A percentile compares a stretch with the other conserved stretches of the same genome.
Conservation (phyloP, 2,329 filamentous ascomycete genomes). For the Venturia carpophila region DNA sequence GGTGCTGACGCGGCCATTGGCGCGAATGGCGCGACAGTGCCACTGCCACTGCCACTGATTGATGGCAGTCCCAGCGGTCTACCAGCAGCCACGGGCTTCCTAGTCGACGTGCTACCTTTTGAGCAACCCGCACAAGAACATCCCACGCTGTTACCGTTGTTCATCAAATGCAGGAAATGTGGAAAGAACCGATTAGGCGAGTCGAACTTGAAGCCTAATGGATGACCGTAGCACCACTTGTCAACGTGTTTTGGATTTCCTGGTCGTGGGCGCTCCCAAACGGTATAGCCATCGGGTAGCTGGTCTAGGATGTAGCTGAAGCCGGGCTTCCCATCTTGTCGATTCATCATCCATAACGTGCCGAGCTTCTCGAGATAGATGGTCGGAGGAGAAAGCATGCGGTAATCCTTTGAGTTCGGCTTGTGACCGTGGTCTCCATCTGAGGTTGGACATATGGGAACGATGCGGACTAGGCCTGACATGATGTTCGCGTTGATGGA, state of each 20-base stretch:
- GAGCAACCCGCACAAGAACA: slow-evolving; percentile 46
- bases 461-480: background rate
- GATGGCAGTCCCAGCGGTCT: slow-evolving; percentile 7
- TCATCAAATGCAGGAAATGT: slow-evolving; percentile 48
- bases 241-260: slow-evolving; percentile 38
- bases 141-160: slow-evolving; percentile 32
- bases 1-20: background rate
- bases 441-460: slow-evolving; percentile 22
- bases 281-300: slow-evolving; percentile 47
- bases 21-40: background rate
- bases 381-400: slow-evolving; percentile 33
- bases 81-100: background rate
- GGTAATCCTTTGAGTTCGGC: slow-evolving; percentile 32
- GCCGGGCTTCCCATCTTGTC: slow-evolving; percentile 32
- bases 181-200: slow-evolving; percentile 48
- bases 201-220: slow-evolving; percentile 42
- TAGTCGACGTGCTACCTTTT: background rate
- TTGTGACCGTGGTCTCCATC: slow-evolving; percentile 32
- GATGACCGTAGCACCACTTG: slow-evolving; percentile 52
- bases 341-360: slow-evolving; percentile 40
- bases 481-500: background rate
- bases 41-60: background rate
- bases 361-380: slow-evolving; percentile 43
- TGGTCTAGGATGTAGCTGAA: slow-evolving; percentile 44
- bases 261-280: slow-evolving; percentile 43